Evolutionary conservation across 768 basidiomycete genomes (phyloP), one percentile per base, ranked within the genome.

Genomic region (Boletales sp.): DNA sequence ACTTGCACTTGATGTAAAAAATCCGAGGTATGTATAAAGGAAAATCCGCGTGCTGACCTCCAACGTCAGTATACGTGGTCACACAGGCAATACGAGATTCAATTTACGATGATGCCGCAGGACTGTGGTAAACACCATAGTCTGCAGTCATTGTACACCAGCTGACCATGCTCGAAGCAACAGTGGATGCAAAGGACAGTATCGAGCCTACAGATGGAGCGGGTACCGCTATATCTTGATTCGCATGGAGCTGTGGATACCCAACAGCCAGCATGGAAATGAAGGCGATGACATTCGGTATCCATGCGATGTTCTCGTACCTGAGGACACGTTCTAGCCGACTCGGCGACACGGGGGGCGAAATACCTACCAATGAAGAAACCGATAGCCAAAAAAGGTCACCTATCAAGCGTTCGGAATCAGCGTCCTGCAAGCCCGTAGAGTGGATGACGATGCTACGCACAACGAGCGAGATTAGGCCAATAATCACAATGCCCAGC

Each of bases 251-350:
- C 51, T 89, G 76, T 44, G 86, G 83, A 1, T 83, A 89, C 0
- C 87, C 82, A 17, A 87, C 68, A 1, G 83, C 87, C 1, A 87
- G 63, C 32, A 81, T 81, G 41, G 86, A 73, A 30, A 90, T 63
- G 63, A 84, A 90, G 8, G 82, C 76, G 42, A 92, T 64, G 14
- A 87, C 61, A 19, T 85, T 78, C 0, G 90, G 90, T n/a, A 91
- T 69, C 89, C 90, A 91, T 0, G 83, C 78, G 6, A 86, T 46
- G 11, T 80, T 76, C 62, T 90, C 90, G 57, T 87, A 92, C 84
- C 87, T 73, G 71, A 42, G 17, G 10, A 10, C 45, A 41, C 45
- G 38, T 11, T 44, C 45, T n/a, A 48, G 36, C 21, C 19, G 25
- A n/a, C 17, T n/a, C 39, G 17, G 15, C 33, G 6, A 25, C 4